Evolutionary conservation across 495 filamentous ascomycete species (phyloP).

Genomic region (Sphaerosporella brunnea): DNA sequence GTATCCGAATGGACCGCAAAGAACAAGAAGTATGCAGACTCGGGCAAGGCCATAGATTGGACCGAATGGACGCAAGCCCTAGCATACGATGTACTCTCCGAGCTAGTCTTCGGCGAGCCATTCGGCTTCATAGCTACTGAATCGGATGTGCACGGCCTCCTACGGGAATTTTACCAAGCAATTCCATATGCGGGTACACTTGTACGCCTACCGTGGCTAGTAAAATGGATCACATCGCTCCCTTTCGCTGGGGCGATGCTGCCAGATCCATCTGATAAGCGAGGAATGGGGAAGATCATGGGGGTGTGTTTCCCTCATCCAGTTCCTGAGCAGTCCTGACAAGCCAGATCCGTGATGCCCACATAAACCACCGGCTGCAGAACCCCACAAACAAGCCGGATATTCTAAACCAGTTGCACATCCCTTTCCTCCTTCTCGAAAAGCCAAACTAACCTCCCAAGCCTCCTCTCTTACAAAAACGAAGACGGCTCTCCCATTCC

Average conservation of each 20-base stretch:
- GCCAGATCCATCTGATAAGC: slow-evolving; percentile 3
- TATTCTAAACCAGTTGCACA: background rate
- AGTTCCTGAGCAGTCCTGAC: too few species aligned
- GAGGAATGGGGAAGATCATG: slow-evolving; percentile 4
- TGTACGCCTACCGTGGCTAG: background rate
- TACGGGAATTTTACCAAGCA: slow-evolving; percentile 35
- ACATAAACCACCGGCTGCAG: too few species aligned
- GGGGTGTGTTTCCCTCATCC: too few species aligned
- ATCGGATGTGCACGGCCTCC: slow-evolving; percentile 38
- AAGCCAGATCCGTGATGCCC: too few species aligned
- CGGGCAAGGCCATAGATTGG: background rate
- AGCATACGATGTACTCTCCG: slow-evolving; percentile 47
- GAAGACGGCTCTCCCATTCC: background rate
- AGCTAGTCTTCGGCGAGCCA: slow-evolving; percentile 44
- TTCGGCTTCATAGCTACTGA: slow-evolving; percentile 45
- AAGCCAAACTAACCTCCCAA: background rate
- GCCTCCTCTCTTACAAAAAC: background rate
- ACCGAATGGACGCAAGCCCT: slow-evolving; percentile 17
- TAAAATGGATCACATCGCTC: background rate
- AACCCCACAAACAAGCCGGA: background rate
- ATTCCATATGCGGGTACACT: slow-evolving; percentile 32
- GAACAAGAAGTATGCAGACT: slow-evolving; percentile 11
- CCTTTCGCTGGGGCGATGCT: background rate
- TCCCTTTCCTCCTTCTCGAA: background rate
- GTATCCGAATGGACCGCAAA: slow-evolving; percentile 19